phyloP scores from a whole-genome alignment of 2,329 filamentous ascomycete genomes.

The Ceratocystis huliohia region DNA sequence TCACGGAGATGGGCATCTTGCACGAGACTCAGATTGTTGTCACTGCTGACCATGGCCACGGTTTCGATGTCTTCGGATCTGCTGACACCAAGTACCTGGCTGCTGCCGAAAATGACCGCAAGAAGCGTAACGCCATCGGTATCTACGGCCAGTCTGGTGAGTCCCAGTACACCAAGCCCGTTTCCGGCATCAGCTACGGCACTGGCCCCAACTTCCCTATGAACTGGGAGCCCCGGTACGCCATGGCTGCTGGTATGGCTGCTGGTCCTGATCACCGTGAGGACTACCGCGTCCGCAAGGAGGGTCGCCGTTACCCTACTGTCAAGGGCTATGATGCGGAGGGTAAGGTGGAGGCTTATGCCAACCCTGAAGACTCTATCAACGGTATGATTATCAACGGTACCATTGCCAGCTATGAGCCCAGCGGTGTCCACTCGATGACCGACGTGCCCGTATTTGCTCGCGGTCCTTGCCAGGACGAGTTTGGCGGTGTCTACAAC shows the following conservation, averaged over 20 bases:
- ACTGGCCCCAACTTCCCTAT: constrained; percentile 65
- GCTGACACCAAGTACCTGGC: constrained; percentile 69
- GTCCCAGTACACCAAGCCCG: constrained; percentile 56
- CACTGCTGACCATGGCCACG: constrained; percentile 80
- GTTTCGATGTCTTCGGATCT: constrained; percentile 74
- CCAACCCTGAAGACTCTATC: constrained; percentile 52
- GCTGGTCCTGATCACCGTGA: constrained; percentile 65
- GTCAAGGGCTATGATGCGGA: constrained; percentile 39
- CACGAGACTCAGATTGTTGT: constrained; percentile 69
- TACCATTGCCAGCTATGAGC: constrained; percentile 50
- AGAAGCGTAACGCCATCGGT: constrained; percentile 64
- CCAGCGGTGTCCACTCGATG: constrained; percentile 61
- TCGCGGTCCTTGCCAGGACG: constrained; percentile 63
- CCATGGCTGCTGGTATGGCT: constrained; percentile 58
- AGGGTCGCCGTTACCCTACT: constrained; percentile 50
- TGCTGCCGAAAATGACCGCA: constrained; percentile 50
- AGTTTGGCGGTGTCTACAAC: constrained; percentile 58
- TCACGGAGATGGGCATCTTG: constrained; percentile 51
- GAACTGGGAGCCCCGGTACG: constrained; percentile 77
- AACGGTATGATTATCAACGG: constrained; percentile 64
- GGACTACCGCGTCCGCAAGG: constrained; percentile 58
- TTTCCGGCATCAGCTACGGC: constrained; percentile 51
- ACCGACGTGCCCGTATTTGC: constrained; percentile 71
- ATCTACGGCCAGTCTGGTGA: constrained; percentile 60
- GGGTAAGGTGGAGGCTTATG: constrained; percentile 36